These are phyloP conservation scores for Cystofilobasidium macerans DNA, from an alignment of 768 basidiomycete genomes.

Conservation along the genomic window DNA sequence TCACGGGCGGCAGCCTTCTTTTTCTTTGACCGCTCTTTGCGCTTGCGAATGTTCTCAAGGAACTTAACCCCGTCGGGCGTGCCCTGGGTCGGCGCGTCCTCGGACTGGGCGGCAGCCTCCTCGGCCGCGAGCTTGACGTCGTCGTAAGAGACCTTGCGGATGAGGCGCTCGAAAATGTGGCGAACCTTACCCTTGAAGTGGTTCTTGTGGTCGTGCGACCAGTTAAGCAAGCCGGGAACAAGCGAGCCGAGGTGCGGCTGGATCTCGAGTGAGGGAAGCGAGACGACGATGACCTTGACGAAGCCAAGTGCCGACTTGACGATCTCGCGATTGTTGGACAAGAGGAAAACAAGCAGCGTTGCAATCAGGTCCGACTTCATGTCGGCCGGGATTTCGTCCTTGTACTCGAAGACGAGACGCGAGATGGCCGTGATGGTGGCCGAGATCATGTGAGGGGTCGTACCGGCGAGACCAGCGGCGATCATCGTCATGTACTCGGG, in stretches of 20 bases:
- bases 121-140: conserved; percentile 56
- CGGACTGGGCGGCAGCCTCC: conserved; percentile 60
- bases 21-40: conserved; percentile 83
- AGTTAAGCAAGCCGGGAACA: conserved; percentile 71
- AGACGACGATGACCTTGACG: conserved; percentile 82
- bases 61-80: conserved; percentile 71
- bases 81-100: conserved; percentile 57
- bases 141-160: conserved; percentile 79
- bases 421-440: conserved; percentile 91
- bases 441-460: conserved; percentile 95
- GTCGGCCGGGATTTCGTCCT: conserved; percentile 56
- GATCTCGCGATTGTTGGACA: conserved; percentile 87
- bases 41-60: conserved; percentile 83
- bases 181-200: conserved; percentile 96
- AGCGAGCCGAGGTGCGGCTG: conserved; percentile 64
- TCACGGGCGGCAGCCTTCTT: conserved; percentile 51
- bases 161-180: conserved; percentile 92
- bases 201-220: conserved; percentile 98
- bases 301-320: conserved; percentile 94
- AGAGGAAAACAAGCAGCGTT: conserved; percentile 76
- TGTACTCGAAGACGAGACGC: conserved; percentile 89
- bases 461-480: conserved; percentile 83
- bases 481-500: conserved; percentile 96
- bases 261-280: conserved; percentile 59
- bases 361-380: conserved; percentile 76